Evolutionary conservation across 1,139 yeast species (phyloP), one percentile per base, ranked within the genome.

Genomic region (Geotrichum australiense): DNA sequence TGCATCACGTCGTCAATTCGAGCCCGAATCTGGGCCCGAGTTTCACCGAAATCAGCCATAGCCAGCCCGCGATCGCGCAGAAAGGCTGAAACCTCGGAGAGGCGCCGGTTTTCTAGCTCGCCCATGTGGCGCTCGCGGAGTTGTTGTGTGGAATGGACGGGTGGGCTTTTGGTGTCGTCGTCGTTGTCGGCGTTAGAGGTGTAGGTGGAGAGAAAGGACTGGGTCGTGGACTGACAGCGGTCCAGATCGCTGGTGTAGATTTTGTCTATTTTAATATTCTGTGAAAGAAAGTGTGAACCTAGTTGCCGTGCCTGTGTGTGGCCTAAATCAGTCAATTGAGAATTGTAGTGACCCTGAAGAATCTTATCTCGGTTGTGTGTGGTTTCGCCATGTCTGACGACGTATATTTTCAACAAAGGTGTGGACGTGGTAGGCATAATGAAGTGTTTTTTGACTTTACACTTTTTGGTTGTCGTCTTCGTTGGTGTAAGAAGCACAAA

Each of bases 51-150:
- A 24, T 73, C 73, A 44, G 64, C 66, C 47, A 67, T 70, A 3
- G 64, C 53, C 33, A 64, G 64, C 1, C 78, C 78, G 42, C 65
- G 71, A 15, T 61, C 55, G 19, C 61, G 66, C 1, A 84, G 84
- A 52, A 71, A 65, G 1, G 56, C 69, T 18, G 73, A 65, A 1
- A 95, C 96, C 37, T 81, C 91, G 19, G 57, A 60, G 21, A 83
- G 64, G 35, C 67, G 65, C 84, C 82, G 76, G 2, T 94, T 94
- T 57, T 87, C 85, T 19, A 79, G 73, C n/a, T 66, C 71, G 1
- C 96, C 96, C 94, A 87, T 84, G 45, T 66, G 61, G 37, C 96
- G 66, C 56, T 87, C 96, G 47, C 96, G 70, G 35, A 84, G 65
- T 22, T 69, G 69, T 2, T 58, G 32, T 1, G 74, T 68, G 32